Conservation (phyloP, 2,329 filamentous ascomycete species). For the Pestalotiopsis sp. region DNA sequence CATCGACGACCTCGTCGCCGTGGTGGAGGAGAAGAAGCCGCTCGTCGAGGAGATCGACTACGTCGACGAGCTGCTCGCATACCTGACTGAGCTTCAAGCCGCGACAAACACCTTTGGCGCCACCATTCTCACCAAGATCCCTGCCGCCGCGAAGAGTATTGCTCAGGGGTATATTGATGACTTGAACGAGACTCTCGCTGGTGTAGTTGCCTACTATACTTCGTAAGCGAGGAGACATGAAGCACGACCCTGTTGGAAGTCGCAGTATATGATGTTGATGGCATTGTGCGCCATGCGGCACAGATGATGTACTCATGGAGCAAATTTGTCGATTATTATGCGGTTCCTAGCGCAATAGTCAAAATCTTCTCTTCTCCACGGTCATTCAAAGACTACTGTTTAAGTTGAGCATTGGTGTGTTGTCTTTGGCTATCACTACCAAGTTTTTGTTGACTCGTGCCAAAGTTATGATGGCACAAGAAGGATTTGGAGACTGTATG, state of each 20-base stretch:
- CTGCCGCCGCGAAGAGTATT: constrained; percentile 1
- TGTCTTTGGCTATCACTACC: too few relatives aligned
- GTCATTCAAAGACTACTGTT: too few relatives aligned
- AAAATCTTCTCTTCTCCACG: too few relatives aligned
- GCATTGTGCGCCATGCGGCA: too few relatives aligned
- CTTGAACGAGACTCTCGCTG: constrained; percentile 1
- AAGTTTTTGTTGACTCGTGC: too few relatives aligned
- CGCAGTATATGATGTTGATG: not conserved
- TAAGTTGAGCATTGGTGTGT: too few relatives aligned
- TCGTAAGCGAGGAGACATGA: not conserved
- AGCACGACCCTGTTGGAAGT: not conserved
- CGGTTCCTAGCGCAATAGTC: too few relatives aligned
- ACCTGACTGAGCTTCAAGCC: not conserved
- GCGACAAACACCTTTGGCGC: constrained; percentile 8
- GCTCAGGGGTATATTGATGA: constrained; percentile 12
- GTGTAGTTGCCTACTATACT: constrained; percentile 2
- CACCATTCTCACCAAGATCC: constrained; percentile 10
- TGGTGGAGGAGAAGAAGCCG: constrained; percentile 7
- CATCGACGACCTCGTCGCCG: not conserved
- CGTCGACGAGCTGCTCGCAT: not conserved
- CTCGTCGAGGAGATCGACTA: constrained; percentile 3
- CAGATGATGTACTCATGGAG: too few relatives aligned
- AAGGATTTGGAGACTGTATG: too few relatives aligned
- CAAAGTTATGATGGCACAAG: too few relatives aligned
- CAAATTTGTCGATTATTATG: too few relatives aligned